Evolutionary conservation across 345 rosid genomes (phyloP).

Genomic region (Linum lewisii): DNA sequence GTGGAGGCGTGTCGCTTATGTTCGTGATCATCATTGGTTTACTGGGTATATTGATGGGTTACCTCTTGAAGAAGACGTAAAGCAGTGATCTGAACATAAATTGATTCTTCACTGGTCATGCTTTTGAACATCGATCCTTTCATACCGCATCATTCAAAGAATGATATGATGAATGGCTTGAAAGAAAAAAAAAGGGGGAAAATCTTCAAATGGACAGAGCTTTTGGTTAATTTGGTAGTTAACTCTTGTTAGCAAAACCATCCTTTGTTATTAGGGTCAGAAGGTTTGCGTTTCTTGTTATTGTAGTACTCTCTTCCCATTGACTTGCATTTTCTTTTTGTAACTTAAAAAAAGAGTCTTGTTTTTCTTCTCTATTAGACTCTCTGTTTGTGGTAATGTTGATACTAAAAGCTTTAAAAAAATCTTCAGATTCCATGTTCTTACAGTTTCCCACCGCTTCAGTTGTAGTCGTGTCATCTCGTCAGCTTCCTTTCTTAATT

Average conservation of each 20-base stretch:
- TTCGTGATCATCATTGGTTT: slow-evolving; percentile 47
- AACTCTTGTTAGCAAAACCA: not conserved
- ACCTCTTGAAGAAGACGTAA: slow-evolving; percentile 50
- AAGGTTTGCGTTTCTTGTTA: not conserved
- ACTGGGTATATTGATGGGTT: slow-evolving; percentile 57
- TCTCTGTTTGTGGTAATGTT: not conserved
- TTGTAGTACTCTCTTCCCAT: not conserved
- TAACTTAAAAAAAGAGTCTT: not conserved
- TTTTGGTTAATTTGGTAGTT: not conserved
- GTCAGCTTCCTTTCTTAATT: not conserved
- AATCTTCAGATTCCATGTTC: not conserved
- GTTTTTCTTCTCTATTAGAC: not conserved
- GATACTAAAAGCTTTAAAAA: not conserved
- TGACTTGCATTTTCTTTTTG: not conserved
- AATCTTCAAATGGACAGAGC: not conserved
- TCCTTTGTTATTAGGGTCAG: not conserved
- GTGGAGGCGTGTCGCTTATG: slow-evolving; percentile 37
- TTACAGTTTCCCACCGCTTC: not conserved
- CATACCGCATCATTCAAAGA: not conserved
- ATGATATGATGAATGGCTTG: not conserved
- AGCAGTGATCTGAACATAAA: not conserved
- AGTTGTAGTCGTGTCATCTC: not conserved
- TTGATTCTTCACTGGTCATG: not conserved
- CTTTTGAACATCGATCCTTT: not conserved
- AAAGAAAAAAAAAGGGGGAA: not conserved